Conservation (phyloP, 116 monocot species). For the Phalaenopsis hybrid region DNA sequence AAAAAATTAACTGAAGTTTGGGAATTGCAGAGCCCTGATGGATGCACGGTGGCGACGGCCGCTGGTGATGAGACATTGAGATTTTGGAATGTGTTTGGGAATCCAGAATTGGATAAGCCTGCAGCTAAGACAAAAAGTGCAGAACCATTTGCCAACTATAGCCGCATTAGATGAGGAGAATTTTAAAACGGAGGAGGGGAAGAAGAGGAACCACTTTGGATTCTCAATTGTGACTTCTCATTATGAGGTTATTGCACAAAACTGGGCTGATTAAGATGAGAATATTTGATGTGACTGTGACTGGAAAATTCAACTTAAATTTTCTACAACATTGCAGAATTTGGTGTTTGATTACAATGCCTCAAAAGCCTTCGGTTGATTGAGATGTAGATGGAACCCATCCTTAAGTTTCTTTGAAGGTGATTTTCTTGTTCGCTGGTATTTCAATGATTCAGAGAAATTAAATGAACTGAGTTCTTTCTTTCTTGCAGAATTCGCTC, state of each 20-base stretch:
- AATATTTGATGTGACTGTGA: not conserved
- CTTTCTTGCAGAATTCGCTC: not conserved
- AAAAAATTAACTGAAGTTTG: not conserved
- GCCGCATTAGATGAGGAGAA: slow-evolving; percentile 7
- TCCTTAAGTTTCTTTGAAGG: not conserved
- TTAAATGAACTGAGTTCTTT: not conserved
- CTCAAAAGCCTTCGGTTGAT: no score
- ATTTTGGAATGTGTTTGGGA: slow-evolving; percentile 30
- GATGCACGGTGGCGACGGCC: slow-evolving; percentile 27
- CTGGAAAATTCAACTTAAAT: not conserved
- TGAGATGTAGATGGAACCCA: not conserved
- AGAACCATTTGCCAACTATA: slow-evolving; percentile 12
- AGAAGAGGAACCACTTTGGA: not conserved
- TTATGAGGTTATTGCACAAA: not conserved
- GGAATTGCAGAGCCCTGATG: slow-evolving; percentile 28
- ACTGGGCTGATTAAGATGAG: not conserved
- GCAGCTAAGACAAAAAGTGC: not conserved
- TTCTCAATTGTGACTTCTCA: not conserved
- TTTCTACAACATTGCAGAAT: not conserved
- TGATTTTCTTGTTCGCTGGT: not conserved
- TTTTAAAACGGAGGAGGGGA: not conserved
- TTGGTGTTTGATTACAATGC: not conserved
- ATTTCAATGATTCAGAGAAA: not conserved
- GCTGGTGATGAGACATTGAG: slow-evolving; percentile 24
- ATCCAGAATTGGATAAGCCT: slow-evolving; percentile 14